Evolutionary conservation across 2,329 filamentous ascomycete genomes (phyloP).

Genomic region (Colletotrichum kahawae): DNA sequence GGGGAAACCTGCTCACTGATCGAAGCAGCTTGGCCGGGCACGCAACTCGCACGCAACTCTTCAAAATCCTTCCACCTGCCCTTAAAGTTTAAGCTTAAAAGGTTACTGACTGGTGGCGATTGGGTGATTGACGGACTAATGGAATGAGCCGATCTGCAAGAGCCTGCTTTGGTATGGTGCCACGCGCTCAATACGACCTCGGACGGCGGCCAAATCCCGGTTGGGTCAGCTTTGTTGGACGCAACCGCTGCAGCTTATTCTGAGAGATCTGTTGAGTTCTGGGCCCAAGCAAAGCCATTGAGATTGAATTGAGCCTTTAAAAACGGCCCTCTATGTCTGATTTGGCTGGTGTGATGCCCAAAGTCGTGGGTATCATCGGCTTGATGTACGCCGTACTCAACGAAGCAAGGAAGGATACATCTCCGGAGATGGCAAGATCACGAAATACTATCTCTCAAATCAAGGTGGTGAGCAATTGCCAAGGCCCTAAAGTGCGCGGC

Average conservation of each 20-base stretch:
- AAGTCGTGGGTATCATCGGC: background rate
- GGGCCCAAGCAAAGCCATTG: background rate
- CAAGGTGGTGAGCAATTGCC: background rate
- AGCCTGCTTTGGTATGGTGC: background rate
- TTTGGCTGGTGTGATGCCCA: rapidly evolving
- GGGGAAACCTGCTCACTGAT: background rate
- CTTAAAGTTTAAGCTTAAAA: slow-evolving; percentile 21
- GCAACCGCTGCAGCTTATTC: background rate
- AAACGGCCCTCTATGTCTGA: rapidly evolving
- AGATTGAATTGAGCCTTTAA: background rate
- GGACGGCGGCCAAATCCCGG: background rate
- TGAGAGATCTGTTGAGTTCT: background rate
- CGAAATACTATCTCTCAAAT: background rate
- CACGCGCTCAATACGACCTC: background rate
- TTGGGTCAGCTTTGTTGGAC: background rate
- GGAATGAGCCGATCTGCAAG: slow-evolving; percentile 4
- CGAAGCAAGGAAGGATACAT: background rate
- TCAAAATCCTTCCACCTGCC: slow-evolving; percentile 17
- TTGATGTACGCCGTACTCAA: background rate
- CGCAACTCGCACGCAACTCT: slow-evolving; percentile 3
- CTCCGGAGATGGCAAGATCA: background rate
- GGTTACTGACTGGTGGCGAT: background rate
- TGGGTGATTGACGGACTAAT: background rate
- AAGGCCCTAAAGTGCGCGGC: background rate
- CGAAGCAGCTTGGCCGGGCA: background rate